Conservation (phyloP, 2,329 filamentous ascomycete species). For the Neofusicoccum ribis region DNA sequence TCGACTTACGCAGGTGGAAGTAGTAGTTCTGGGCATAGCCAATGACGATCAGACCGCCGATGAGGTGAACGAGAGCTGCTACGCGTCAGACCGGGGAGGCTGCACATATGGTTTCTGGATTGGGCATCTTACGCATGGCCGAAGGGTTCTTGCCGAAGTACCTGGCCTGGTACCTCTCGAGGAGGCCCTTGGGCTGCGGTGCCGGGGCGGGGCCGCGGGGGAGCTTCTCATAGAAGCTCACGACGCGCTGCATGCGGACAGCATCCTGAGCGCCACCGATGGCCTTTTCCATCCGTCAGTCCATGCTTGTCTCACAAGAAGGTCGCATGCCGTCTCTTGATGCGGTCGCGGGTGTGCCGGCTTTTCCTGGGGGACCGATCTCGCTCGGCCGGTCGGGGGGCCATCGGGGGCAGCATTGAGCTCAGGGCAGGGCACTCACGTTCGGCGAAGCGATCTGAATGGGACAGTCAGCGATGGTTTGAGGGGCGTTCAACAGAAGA, state of each 20-base stretch:
- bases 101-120: conserved; percentile 20
- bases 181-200: conserved; percentile 75
- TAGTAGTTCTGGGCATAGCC: conserved; percentile 99
- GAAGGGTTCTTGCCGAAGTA: conserved; percentile 97
- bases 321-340: neutral
- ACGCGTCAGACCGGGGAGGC: conserved; percentile 20
- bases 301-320: conserved; percentile 22
- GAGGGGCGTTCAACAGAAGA: conserved; percentile 17
- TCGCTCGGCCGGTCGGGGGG: neutral
- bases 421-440: conserved; percentile 57
- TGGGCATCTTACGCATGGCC: conserved; percentile 70
- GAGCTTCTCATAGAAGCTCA: conserved; percentile 98
- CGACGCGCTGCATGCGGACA: conserved; percentile 94
- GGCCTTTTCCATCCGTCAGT: conserved; percentile 59
- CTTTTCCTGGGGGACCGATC: conserved; percentile 7
- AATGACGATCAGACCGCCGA: conserved; percentile 73
- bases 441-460: conserved; percentile 76
- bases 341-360: neutral
- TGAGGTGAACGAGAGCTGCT: conserved; percentile 82
- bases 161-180: conserved; percentile 79
- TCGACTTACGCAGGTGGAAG: conserved; percentile 92
- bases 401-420: neutral
- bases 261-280: conserved; percentile 95
- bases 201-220: conserved; percentile 88
- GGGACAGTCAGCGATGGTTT: conserved; percentile 38